A percentile compares a stretch with the other conserved stretches of the same genome.
Conservation (phyloP, 495 filamentous ascomycete species). For the Podospora pseudoanserina region DNA sequence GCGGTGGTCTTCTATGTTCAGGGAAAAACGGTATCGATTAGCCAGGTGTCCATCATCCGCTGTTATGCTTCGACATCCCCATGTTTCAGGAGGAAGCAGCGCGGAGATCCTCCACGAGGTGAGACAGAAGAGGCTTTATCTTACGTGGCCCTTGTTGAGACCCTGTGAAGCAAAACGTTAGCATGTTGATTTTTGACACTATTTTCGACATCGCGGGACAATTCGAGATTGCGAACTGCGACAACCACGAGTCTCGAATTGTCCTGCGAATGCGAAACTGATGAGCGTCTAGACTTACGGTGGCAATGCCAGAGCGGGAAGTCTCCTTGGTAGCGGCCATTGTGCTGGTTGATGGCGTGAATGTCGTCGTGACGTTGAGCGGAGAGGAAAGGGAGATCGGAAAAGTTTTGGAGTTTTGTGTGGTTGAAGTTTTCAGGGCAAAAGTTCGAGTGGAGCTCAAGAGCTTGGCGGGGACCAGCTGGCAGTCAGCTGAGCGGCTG, state of each 20-base stretch:
- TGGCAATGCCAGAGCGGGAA: constrained; percentile 21
- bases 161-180: constrained; percentile 41
- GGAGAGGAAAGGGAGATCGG: constrained; percentile 8
- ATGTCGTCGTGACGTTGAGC: constrained; percentile 26
- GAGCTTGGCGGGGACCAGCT: constrained; percentile 11
- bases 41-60: constrained; percentile 34
- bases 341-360: constrained; percentile 23
- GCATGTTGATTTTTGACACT: constrained; percentile 8
- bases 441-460: constrained; percentile 18
- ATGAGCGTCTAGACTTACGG: constrained; percentile 14
- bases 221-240: background rate
- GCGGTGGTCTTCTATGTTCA: constrained; percentile 82
- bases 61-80: constrained; percentile 19
- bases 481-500: background rate
- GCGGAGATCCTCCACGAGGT: constrained; percentile 55
- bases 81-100: constrained; percentile 31
- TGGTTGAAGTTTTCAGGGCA: constrained; percentile 16
- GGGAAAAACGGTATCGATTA: constrained; percentile 33
- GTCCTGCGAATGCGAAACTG: background rate
- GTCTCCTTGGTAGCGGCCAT: constrained; percentile 27
- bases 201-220: background rate
- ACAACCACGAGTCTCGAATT: background rate
- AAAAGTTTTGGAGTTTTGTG: constrained; percentile 17
- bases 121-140: constrained; percentile 38
- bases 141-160: constrained; percentile 87